Evolutionary conservation across 176 grass and related monocot species (phyloP).

Genomic region (Poa annua): DNA sequence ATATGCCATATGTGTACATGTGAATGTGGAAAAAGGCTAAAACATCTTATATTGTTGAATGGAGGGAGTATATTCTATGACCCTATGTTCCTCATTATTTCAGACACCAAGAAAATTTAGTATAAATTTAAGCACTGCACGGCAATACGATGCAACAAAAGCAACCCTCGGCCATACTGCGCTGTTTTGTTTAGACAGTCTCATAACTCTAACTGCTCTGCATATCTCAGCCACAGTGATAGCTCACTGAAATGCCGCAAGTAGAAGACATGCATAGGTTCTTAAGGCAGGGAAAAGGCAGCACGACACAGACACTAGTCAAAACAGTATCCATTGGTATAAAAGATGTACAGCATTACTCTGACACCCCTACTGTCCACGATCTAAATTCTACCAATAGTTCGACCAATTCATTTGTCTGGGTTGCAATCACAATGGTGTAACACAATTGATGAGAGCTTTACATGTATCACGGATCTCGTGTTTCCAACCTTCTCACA

Average conservation of each 20-base stretch:
- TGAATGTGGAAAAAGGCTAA: too few species aligned
- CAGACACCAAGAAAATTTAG: background rate
- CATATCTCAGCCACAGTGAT: background rate
- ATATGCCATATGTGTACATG: too few species aligned
- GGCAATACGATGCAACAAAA: background rate
- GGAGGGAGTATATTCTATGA: background rate
- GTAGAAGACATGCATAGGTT: background rate
- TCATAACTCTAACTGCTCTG: slow-evolving; percentile 9
- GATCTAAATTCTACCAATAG: background rate
- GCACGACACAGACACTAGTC: background rate
- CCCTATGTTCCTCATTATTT: background rate
- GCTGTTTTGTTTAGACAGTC: background rate
- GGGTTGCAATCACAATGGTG: background rate
- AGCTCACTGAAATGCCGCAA: slow-evolving; percentile 8
- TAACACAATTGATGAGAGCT: background rate
- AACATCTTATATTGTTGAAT: too few species aligned
- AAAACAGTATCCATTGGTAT: background rate
- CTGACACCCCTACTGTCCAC: background rate
- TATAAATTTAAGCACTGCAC: background rate
- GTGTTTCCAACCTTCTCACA: background rate
- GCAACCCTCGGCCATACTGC: background rate
- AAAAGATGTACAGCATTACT: background rate
- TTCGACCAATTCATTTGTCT: background rate
- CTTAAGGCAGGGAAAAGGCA: background rate
- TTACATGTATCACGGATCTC: background rate